Percentiles rank a stretch among this genome's conserved stretches.
These are phyloP conservation scores for Warburgia ugandensis DNA, from an alignment of 164 flowering plant genomes.

Conservation along the genomic window DNA sequence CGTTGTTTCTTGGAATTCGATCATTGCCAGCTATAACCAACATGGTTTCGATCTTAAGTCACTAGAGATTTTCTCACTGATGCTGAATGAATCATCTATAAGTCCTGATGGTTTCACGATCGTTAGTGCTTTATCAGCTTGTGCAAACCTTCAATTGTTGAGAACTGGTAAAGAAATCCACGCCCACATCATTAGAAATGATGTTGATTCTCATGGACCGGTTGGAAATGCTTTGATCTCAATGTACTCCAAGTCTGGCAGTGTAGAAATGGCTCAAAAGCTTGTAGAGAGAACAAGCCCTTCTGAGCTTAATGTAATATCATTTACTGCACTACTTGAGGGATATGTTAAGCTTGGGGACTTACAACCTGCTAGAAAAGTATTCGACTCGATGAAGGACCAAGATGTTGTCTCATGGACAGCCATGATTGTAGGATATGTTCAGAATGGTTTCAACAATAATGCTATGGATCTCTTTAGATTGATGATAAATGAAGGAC, in stretches of 20 bases:
- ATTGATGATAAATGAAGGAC: conserved; percentile 58
- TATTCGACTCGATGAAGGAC: conserved; percentile 51
- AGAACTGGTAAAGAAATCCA: conserved; percentile 24
- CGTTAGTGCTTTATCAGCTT: conserved; percentile 46
- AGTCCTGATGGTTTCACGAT: conserved; percentile 25
- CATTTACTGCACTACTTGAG: conserved; percentile 65
- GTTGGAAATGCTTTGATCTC: conserved; percentile 75
- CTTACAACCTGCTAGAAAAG: conserved; percentile 50
- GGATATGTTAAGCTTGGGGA: conserved; percentile 82
- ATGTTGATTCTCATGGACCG: conserved; percentile 27
- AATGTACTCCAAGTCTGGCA: conserved; percentile 75
- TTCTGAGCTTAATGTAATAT: conserved; percentile 43
- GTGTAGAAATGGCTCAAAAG: conserved; percentile 42
- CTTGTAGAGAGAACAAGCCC: conserved; percentile 28
- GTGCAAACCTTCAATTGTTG: conserved; percentile 26
- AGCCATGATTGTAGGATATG: conserved; percentile 87
- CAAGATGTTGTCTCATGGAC: conserved; percentile 92
- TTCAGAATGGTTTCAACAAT: conserved; percentile 48
- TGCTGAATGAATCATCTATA: conserved; percentile 15
- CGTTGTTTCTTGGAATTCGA: conserved; percentile 26
- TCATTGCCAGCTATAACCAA: conserved; percentile 26
- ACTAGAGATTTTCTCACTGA: conserved; percentile 16
- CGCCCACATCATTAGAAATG: conserved; percentile 36
- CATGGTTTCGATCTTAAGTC: conserved; percentile 20
- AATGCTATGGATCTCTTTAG: conserved; percentile 67